phyloP scores from a whole-genome alignment of 2,329 filamentous ascomycete species.

The Colletotrichum sp. region DNA sequence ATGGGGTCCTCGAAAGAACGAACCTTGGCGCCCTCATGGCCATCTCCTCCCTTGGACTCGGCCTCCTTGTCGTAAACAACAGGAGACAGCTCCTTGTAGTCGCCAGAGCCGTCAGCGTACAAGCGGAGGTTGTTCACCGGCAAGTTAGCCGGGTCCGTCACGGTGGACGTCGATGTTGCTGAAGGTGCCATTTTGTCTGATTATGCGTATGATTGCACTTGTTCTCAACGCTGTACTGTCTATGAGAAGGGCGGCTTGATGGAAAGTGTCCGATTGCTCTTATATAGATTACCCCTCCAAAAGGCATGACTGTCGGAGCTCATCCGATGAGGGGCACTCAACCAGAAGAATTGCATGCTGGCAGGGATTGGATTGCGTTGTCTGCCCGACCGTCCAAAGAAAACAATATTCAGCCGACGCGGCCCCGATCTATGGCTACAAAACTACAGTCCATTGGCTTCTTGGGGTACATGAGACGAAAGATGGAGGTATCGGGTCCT shows the following conservation, averaged over 20 bases:
- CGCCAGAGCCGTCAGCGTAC: constrained; percentile 22
- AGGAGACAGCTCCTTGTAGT: constrained; percentile 34
- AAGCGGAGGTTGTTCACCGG: constrained; percentile 40
- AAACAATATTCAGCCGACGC: not conserved
- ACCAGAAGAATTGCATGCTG: constrained; percentile 35
- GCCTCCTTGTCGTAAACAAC: constrained; percentile 29
- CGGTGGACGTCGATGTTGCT: constrained; percentile 33
- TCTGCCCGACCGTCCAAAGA: not conserved
- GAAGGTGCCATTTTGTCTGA: constrained; percentile 37
- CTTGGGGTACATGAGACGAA: not conserved
- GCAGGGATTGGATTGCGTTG: constrained; percentile 56
- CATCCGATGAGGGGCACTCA: constrained; percentile 9
- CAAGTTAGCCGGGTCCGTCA: constrained; percentile 21
- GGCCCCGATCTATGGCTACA: not conserved
- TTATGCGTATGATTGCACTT: not conserved
- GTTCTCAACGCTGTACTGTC: not conserved
- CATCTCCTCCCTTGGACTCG: constrained; percentile 28
- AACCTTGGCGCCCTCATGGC: constrained; percentile 24
- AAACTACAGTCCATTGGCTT: not conserved
- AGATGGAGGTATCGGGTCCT: not conserved
- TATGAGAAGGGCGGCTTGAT: too few species aligned
- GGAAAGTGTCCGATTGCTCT: not conserved
- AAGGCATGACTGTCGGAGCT: not conserved
- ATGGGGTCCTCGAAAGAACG: not conserved
- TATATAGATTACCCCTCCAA: constrained; percentile 15